Conservation (phyloP, 768 basidiomycete species). For the Scleroderma bovista region DNA sequence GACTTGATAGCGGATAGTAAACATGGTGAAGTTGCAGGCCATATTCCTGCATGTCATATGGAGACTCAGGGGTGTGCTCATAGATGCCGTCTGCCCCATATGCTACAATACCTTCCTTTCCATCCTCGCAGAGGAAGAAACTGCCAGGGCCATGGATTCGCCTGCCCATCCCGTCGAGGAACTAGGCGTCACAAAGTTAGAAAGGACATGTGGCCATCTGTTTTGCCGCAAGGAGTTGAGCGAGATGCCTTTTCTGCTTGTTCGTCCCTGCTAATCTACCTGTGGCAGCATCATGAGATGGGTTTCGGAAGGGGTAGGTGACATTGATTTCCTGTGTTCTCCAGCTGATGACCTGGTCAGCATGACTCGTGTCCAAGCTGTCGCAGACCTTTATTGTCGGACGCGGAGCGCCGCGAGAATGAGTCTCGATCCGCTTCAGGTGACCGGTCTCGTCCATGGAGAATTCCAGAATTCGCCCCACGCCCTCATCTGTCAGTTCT, state of each 20-base stretch:
- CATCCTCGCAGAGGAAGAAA: slow-evolving; percentile 69
- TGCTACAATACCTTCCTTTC: slow-evolving; percentile 68
- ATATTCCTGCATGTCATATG: not conserved
- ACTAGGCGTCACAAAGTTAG: slow-evolving; percentile 63
- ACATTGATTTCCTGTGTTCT: not conserved
- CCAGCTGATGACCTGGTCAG: slow-evolving; percentile 28
- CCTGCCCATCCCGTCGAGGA: slow-evolving; percentile 67
- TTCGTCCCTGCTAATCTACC: slow-evolving; percentile 12
- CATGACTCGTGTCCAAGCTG: slow-evolving; percentile 65
- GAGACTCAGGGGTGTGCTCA: slow-evolving; percentile 1
- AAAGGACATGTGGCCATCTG: slow-evolving; percentile 54
- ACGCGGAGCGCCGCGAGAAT: slow-evolving; percentile 11
- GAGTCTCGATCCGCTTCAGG: not conserved
- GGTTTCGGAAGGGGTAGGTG: slow-evolving; percentile 52
- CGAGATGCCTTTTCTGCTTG: slow-evolving; percentile 13
- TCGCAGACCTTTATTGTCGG: slow-evolving; percentile 41
- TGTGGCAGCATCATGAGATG: slow-evolving; percentile 54
- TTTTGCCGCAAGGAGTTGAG: slow-evolving; percentile 79
- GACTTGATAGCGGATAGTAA: slow-evolving; percentile 44
- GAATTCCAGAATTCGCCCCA: slow-evolving; percentile 4
- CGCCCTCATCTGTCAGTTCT: slow-evolving; percentile 14
- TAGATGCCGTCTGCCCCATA: slow-evolving; percentile 72
- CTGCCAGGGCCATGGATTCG: slow-evolving; percentile 69
- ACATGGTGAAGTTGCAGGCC: slow-evolving; percentile 31
- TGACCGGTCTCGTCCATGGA: slow-evolving; percentile 20